Evolutionary conservation across 2,329 filamentous ascomycete species (phyloP).

Genomic region (Cladosporium sp.): DNA sequence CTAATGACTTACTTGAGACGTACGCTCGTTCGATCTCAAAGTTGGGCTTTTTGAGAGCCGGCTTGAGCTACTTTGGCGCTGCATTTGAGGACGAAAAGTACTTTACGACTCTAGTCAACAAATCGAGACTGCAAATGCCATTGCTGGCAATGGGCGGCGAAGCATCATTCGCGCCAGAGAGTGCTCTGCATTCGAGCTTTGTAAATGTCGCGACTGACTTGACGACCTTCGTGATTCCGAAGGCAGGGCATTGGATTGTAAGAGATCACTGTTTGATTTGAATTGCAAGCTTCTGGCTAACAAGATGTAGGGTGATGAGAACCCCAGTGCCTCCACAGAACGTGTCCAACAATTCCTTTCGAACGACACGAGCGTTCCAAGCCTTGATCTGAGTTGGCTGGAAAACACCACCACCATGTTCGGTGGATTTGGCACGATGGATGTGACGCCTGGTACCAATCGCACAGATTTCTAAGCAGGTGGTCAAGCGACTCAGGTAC

Average conservation of each 20-base stretch:
- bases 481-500: no score
- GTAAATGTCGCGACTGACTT: slow-evolving; percentile 24
- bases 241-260: slow-evolving; percentile 38
- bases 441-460: slow-evolving; percentile 1
- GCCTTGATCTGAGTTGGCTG: slow-evolving; percentile 19
- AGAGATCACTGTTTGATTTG: neutral
- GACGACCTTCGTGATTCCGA: slow-evolving; percentile 32
- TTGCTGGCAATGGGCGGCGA: slow-evolving; percentile 35
- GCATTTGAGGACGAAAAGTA: slow-evolving; percentile 34
- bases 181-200: slow-evolving; percentile 18
- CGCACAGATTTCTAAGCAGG: neutral
- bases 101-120: slow-evolving; percentile 32
- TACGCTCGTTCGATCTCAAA: slow-evolving; percentile 42
- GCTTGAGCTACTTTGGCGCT: slow-evolving; percentile 37
- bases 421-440: neutral
- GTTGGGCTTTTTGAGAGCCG: slow-evolving; percentile 40
- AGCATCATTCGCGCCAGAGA: slow-evolving; percentile 28
- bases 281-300: neutral
- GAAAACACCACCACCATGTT: slow-evolving; percentile 17
- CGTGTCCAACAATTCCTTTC: slow-evolving; percentile 20
- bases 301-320: slow-evolving; percentile 22
- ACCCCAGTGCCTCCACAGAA: slow-evolving; percentile 21
- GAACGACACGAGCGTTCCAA: slow-evolving; percentile 14
- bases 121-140: slow-evolving; percentile 27
- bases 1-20: slow-evolving; percentile 36